phyloP scores from a whole-genome alignment of 345 rosid species.

The Melaleuca quinquenervia region DNA sequence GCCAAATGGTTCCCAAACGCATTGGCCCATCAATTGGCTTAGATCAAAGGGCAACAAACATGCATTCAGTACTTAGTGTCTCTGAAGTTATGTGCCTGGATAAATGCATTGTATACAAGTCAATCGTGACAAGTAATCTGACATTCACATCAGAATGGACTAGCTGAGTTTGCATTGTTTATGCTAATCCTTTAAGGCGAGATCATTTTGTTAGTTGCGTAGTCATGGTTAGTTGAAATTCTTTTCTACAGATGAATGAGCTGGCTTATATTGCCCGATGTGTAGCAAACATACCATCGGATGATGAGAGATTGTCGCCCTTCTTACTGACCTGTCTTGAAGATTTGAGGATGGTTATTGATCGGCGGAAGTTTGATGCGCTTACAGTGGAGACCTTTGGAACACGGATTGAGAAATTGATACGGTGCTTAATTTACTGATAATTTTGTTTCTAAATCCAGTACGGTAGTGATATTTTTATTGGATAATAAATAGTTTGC shows the following conservation, averaged over 20 bases:
- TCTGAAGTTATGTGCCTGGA: background rate
- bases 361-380: constrained; percentile 87
- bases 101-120: background rate
- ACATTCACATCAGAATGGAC: background rate
- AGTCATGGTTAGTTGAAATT: constrained; percentile 9
- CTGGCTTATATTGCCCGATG: constrained; percentile 97
- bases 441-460: background rate
- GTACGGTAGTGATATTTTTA: background rate
- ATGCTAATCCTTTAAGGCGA: background rate
- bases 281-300: constrained; percentile 70
- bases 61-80: background rate
- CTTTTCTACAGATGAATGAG: constrained; percentile 70
- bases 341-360: constrained; percentile 70
- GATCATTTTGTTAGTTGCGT: background rate
- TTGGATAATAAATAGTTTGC: background rate
- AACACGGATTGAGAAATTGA: constrained; percentile 84
- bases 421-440: constrained; percentile 31
- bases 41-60: background rate
- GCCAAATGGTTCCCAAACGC: background rate
- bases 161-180: background rate
- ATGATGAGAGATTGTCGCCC: constrained; percentile 61
- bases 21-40: background rate
- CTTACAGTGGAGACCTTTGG: constrained; percentile 97
- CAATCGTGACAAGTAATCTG: background rate
- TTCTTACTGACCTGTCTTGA: constrained; percentile 75